Conservation (phyloP, 2,329 filamentous ascomycete genomes). For the Erysiphe neolycopersici region DNA sequence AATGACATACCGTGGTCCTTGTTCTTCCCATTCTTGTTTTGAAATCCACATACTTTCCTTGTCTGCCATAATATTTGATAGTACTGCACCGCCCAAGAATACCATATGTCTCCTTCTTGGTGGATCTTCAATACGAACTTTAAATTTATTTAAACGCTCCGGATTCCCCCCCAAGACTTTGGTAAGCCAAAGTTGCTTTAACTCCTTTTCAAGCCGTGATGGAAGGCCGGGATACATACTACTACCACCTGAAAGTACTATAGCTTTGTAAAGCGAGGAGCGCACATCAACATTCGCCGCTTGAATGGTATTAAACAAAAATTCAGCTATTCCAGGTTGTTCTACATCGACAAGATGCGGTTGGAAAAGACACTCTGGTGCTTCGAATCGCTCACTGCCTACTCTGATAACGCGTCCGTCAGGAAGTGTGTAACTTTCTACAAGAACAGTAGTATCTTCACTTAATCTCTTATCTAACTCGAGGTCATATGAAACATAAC, state of each 20-base stretch:
- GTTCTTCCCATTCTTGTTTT: slow-evolving; percentile 73
- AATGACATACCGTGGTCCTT: slow-evolving; percentile 24
- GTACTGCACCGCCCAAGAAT: slow-evolving; percentile 86
- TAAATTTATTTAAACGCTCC: slow-evolving; percentile 92
- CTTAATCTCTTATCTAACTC: slow-evolving; percentile 87
- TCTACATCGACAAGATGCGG: slow-evolving; percentile 94
- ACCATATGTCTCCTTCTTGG: slow-evolving; percentile 95
- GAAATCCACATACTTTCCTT: slow-evolving; percentile 93
- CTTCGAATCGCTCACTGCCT: slow-evolving; percentile 91
- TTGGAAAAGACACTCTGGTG: slow-evolving; percentile 94
- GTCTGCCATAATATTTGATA: slow-evolving; percentile 97
- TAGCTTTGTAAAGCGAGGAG: slow-evolving; percentile 82
- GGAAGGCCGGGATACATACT: slow-evolving; percentile 98
- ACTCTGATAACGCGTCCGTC: slow-evolving; percentile 91
- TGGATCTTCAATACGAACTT: slow-evolving; percentile 95
- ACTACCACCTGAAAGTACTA: slow-evolving; percentile 85
- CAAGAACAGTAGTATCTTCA: slow-evolving; percentile 89
- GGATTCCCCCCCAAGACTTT: slow-evolving; percentile 75
- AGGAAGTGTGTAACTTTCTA: slow-evolving; percentile 91
- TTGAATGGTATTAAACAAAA: slow-evolving; percentile 98
- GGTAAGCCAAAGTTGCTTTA: slow-evolving; percentile 96
- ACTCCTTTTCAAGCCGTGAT: slow-evolving; percentile 84
- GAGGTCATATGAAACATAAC: slow-evolving; percentile 95
- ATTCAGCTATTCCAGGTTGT: slow-evolving; percentile 86
- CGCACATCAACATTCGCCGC: slow-evolving; percentile 85